Percentiles rank a stretch among this genome's conserved stretches.
Conservation (phyloP, 1,139 yeast species). For the Debaryomyces psychrophilus region DNA sequence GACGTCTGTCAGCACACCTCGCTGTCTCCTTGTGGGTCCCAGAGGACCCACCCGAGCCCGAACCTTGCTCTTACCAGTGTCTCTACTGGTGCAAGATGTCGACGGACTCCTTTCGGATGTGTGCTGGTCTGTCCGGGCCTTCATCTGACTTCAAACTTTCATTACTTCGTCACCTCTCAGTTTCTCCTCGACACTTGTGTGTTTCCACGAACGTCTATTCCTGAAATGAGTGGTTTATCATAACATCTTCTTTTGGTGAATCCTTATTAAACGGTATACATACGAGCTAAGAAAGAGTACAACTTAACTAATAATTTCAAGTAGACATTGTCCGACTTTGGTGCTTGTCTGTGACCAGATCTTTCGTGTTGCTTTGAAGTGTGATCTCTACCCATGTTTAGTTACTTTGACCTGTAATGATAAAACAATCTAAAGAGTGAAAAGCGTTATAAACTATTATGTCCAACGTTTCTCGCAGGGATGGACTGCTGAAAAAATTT, state of each 20-base stretch:
- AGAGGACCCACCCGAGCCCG: slow-evolving; percentile 3
- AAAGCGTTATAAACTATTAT: slow-evolving; percentile 8
- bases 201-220: neutral
- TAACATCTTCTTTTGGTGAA: slow-evolving; percentile 16
- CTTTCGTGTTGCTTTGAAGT: slow-evolving; percentile 94
- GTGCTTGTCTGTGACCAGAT: slow-evolving; percentile 97
- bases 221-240: slow-evolving; percentile 6
- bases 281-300: slow-evolving; percentile 99
- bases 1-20: neutral
- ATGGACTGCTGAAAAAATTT: slow-evolving; percentile 8
- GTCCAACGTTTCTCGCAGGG: neutral
- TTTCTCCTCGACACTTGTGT: neutral
- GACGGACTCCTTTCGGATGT: slow-evolving; percentile 2
- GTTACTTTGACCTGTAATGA: slow-evolving; percentile 16
- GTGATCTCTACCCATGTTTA: slow-evolving; percentile 96
- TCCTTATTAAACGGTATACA: slow-evolving; percentile 41
- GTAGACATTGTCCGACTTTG: slow-evolving; percentile 99
- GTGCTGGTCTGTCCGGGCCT: neutral
- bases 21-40: neutral
- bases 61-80: slow-evolving; percentile 17
- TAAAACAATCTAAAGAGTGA: slow-evolving; percentile 14
- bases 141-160: neutral
- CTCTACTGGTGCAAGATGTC: slow-evolving; percentile 20
- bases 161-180: neutral
- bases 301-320: slow-evolving; percentile 95